Percentiles rank a stretch among this genome's conserved stretches.
Evolutionary conservation across 768 basidiomycete species (phyloP).

Genomic region (Naganishia vaughanmartiniae): DNA sequence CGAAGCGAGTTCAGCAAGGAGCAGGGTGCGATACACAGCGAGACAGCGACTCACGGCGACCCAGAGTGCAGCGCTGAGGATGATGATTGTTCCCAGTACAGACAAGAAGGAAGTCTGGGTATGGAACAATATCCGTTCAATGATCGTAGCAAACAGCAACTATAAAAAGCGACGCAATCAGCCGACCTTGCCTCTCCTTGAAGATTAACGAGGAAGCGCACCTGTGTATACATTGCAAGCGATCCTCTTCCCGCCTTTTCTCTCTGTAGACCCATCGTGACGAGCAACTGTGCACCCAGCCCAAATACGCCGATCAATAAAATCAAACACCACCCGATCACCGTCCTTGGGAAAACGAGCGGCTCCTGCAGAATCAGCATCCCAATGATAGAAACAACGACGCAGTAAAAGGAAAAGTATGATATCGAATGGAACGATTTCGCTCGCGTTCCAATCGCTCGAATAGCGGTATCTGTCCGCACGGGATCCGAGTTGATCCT

Average conservation of each 20-base stretch:
- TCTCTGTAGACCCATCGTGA: slow-evolving; percentile 64
- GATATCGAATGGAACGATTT: slow-evolving; percentile 70
- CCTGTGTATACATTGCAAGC: slow-evolving; percentile 63
- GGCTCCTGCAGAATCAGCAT: slow-evolving; percentile 37
- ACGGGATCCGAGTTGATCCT: too few species aligned
- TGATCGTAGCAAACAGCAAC: slow-evolving; percentile 66
- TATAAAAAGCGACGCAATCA: slow-evolving; percentile 38
- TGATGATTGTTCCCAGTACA: slow-evolving; percentile 64
- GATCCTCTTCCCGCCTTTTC: slow-evolving; percentile 67
- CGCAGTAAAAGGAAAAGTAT: slow-evolving; percentile 65
- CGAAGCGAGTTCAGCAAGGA: neutral
- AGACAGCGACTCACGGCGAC: slow-evolving; percentile 61
- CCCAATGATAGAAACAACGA: slow-evolving; percentile 53
- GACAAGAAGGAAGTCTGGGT: slow-evolving; percentile 62
- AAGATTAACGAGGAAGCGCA: slow-evolving; percentile 41
- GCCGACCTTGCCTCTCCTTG: neutral
- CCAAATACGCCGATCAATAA: slow-evolving; percentile 50
- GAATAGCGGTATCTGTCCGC: slow-evolving; percentile 59
- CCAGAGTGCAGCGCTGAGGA: slow-evolving; percentile 64
- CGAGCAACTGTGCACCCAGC: slow-evolving; percentile 56
- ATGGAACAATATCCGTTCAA: slow-evolving; percentile 68
- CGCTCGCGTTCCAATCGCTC: slow-evolving; percentile 72
- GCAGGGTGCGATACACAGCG: neutral
- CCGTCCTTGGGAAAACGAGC: slow-evolving; percentile 42
- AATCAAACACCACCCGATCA: slow-evolving; percentile 31